phyloP scores from a whole-genome alignment of 1,139 yeast species.

The Lizanozyma gosingica region DNA sequence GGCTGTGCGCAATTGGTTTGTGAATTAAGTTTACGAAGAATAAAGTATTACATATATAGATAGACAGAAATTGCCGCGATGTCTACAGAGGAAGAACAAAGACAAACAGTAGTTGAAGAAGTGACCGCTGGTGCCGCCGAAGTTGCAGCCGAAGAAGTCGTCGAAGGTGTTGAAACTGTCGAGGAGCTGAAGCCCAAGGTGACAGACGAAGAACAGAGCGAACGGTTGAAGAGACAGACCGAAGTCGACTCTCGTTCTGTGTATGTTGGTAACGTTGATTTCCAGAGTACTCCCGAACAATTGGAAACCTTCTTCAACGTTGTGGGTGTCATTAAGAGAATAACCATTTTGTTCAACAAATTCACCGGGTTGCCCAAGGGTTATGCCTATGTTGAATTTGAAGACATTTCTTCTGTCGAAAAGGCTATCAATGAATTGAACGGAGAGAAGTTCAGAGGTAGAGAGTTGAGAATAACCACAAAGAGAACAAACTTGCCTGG shows the following conservation, averaged over 20 bases:
- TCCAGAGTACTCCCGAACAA: conserved; percentile 32
- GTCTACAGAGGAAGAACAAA: background rate
- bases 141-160: background rate
- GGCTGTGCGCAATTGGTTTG: too few relatives aligned
- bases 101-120: background rate
- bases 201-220: conserved; percentile 21
- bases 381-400: conserved; percentile 38
- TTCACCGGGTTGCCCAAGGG: conserved; percentile 35
- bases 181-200: conserved; percentile 7
- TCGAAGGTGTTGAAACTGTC: background rate
- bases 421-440: conserved; percentile 28
- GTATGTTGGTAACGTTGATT: conserved; percentile 38
- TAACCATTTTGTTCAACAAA: conserved; percentile 32
- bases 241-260: conserved; percentile 31
- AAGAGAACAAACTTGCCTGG: conserved; percentile 36
- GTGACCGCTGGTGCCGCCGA: background rate
- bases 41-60: too few relatives aligned
- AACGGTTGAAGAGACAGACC: conserved; percentile 21
- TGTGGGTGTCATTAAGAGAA: conserved; percentile 28
- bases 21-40: too few relatives aligned
- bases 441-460: conserved; percentile 26
- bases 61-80: too few relatives aligned
- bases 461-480: conserved; percentile 27
- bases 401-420: conserved; percentile 17
- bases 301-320: conserved; percentile 28